phyloP scores from a whole-genome alignment of 1,139 yeast genomes.

The Pneumocystis carinii region DNA sequence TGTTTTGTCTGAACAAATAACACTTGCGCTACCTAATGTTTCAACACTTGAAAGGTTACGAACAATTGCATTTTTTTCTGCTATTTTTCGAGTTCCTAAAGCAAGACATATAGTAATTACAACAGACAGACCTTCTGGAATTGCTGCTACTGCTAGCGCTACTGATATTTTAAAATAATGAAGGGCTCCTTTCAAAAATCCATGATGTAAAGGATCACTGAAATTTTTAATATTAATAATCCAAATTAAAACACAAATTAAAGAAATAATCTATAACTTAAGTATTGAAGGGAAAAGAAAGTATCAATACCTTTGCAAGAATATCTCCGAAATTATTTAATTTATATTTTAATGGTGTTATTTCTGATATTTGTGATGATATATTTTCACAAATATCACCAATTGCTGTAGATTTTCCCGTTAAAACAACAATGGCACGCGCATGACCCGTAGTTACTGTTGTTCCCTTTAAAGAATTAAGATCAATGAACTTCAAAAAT shows the following conservation, averaged over 20 bases:
- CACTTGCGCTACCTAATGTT: conserved; percentile 97
- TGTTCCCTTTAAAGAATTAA: conserved; percentile 28
- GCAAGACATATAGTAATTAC: conserved; percentile 54
- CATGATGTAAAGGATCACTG: conserved; percentile 41
- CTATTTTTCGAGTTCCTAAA: conserved; percentile 95
- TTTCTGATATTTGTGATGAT: conserved; percentile 23
- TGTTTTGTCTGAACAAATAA: conserved; percentile 91
- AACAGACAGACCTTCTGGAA: conserved; percentile 62
- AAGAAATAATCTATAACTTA: conserved; percentile 20
- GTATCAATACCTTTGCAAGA: conserved; percentile 25
- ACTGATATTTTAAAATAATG: conserved; percentile 42
- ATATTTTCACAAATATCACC: conserved; percentile 33
- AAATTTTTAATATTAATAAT: conserved; percentile 27
- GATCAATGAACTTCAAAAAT: not conserved
- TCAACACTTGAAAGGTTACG: conserved; percentile 88
- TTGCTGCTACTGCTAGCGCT: conserved; percentile 92
- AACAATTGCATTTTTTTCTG: conserved; percentile 85
- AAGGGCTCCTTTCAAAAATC: conserved; percentile 31
- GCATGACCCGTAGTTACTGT: conserved; percentile 36
- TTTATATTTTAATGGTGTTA: conserved; percentile 25
- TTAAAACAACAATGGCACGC: conserved; percentile 32
- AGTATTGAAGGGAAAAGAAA: not conserved
- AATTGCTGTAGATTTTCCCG: conserved; percentile 36
- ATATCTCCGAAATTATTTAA: conserved; percentile 29
- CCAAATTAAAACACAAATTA: conserved; percentile 31